Base-by-base conservation (phyloP, 2,329 filamentous ascomycete species). In the Diaporthe sp. region DNA sequence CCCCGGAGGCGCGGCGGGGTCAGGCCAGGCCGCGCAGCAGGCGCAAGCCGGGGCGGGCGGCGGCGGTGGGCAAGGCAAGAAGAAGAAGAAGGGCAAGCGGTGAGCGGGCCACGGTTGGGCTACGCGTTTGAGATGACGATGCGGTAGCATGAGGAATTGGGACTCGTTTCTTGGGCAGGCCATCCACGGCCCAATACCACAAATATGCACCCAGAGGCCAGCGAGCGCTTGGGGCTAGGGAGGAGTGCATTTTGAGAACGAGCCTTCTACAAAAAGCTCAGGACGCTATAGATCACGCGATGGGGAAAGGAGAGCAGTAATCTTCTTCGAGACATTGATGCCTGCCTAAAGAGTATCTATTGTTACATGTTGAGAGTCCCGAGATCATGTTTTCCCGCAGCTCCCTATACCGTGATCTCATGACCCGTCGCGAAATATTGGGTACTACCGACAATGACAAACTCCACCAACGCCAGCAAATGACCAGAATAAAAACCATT, bases 31-130 rank as follows among this genome's bases (percentile, higher is more conserved):
- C 8, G 73, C 79, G 79, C 82, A 82, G 74, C 74, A 77, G 83
- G 82, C 73, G 72, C 74, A 77, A 83, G 82, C 73, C 3, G 53
- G 57, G 25, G 68, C 55, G 15, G 84, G 82, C 72, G 83, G 85
- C 58, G 86, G 86, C 17, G 85, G 87, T 49, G 83, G 86, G 58
- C 87, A 87, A 82, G 92, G 91, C 84, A 94, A 93, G 86, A 93
- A 94, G 86, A 93, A 92, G 85, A 93, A 92, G 85, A 93, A 93
- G 85, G 91, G 91, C 93, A 92, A 76, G 88, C 90, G 91, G 87
- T 94, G 86, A 88, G 73, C 46, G 58, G 55, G 13, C 17, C 49
- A 2, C 55, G 68, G 37, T 44, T 72, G 37, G 62, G 31, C 28
- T 19, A 51, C 5, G 34, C 31, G 6, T 17, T 25, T 12, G 62